Conservation (phyloP, 1,139 yeast genomes). For the Debaryomyces psychrophilus region DNA sequence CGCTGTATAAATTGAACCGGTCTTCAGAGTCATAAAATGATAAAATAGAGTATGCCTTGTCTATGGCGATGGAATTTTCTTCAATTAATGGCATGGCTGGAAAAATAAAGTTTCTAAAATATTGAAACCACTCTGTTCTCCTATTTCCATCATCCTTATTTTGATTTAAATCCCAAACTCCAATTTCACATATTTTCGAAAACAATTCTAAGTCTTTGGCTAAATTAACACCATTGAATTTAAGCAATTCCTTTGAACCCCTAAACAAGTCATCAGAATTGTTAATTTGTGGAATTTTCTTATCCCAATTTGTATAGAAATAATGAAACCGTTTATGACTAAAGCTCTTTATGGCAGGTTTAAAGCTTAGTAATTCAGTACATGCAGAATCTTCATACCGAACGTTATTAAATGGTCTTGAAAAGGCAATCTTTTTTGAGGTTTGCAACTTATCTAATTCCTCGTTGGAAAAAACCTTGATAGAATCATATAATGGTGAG, state of each 20-base stretch:
- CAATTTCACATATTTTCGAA: constrained; percentile 65
- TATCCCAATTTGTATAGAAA: constrained; percentile 58
- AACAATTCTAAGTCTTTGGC: constrained; percentile 53
- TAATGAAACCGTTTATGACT: constrained; percentile 41
- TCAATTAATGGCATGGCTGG: constrained; percentile 67
- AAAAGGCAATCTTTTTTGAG: constrained; percentile 29
- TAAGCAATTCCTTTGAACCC: constrained; percentile 52
- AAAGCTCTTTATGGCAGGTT: constrained; percentile 32
- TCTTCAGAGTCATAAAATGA: constrained; percentile 58
- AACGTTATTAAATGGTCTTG: constrained; percentile 38
- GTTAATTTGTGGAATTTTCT: constrained; percentile 39
- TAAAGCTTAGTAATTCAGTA: constrained; percentile 30
- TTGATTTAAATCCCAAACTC: constrained; percentile 37
- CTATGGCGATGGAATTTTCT: constrained; percentile 64
- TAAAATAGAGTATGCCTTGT: constrained; percentile 62
- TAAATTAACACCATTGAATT: constrained; percentile 61
- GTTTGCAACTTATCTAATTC: constrained; percentile 27
- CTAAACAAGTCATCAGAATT: constrained; percentile 49
- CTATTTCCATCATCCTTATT: constrained; percentile 23
- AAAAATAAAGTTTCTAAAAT: constrained; percentile 65
- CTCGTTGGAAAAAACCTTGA: constrained; percentile 21
- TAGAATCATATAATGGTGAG: constrained; percentile 47
- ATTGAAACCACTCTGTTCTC: constrained; percentile 58
- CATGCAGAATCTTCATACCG: constrained; percentile 28
- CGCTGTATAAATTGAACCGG: constrained; percentile 84